phyloP scores from a whole-genome alignment of 202 grass and related monocot genomes.

The Saccharum hybrid region DNA sequence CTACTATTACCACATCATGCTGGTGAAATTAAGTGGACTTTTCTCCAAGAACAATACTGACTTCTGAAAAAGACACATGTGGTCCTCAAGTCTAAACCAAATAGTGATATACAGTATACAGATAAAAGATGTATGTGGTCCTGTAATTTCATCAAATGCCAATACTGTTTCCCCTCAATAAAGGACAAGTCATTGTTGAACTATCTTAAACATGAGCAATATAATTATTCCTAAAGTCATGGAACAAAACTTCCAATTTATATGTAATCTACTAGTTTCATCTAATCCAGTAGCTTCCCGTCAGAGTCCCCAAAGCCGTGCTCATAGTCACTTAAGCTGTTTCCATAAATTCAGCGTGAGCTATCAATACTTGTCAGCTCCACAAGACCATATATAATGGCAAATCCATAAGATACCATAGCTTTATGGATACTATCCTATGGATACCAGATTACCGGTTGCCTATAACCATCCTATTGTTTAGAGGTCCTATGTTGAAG shows the following conservation, averaged over 20 bases:
- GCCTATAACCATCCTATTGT: neutral
- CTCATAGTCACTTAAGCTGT: constrained; percentile 7
- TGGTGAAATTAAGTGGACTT: constrained; percentile 5
- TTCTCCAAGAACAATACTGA: constrained; percentile 16
- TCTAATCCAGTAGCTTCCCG: neutral
- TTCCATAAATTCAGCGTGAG: neutral
- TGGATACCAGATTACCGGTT: neutral
- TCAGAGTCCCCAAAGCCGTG: neutral
- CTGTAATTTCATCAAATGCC: neutral
- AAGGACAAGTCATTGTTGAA: neutral
- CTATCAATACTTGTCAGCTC: neutral
- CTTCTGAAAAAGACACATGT: constrained; percentile 28
- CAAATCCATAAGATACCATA: neutral
- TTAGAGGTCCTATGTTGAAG: constrained; percentile 2
- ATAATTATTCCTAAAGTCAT: neutral
- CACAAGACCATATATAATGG: neutral
- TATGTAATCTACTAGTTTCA: constrained; percentile 2
- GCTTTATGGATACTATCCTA: neutral
- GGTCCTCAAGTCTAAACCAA: constrained; percentile 18
- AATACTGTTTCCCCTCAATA: neutral
- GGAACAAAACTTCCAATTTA: constrained; percentile 4
- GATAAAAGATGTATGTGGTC: constrained; percentile 21
- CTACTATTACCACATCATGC: constrained; percentile 23
- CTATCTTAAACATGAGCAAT: neutral
- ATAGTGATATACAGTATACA: neutral